Percentiles rank a stretch among this genome's conserved stretches.
Conservation (phyloP, 345 rosid genomes). For the Carallia brachiata region DNA sequence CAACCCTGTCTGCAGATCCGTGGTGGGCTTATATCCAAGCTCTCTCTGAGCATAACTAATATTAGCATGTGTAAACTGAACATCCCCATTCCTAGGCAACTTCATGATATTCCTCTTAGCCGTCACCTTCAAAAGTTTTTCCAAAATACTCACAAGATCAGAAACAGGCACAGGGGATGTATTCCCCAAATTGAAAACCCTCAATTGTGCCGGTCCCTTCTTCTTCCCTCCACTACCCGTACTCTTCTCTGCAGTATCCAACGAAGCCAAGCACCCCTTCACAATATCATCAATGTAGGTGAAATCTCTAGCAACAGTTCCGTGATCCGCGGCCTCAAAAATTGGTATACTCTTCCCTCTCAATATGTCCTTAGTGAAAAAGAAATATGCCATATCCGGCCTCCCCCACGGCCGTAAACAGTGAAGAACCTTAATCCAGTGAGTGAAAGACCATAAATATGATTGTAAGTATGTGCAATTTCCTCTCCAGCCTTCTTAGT, state of each 20-base stretch:
- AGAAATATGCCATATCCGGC: slow-evolving; percentile 95
- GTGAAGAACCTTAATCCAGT: slow-evolving; percentile 86
- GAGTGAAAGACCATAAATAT: slow-evolving; percentile 78
- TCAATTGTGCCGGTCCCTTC: slow-evolving; percentile 75
- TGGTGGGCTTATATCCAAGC: slow-evolving; percentile 82
- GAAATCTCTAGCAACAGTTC: slow-evolving; percentile 83
- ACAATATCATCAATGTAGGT: slow-evolving; percentile 94
- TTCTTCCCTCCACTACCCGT: slow-evolving; percentile 92
- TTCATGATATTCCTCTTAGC: slow-evolving; percentile 78
- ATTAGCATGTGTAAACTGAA: slow-evolving; percentile 87
- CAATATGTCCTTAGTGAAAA: slow-evolving; percentile 72
- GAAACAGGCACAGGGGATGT: slow-evolving; percentile 89
- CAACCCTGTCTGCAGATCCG: slow-evolving; percentile 80
- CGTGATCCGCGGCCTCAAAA: slow-evolving; percentile 67
- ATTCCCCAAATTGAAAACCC: slow-evolving; percentile 89
- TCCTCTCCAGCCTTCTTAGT: slow-evolving; percentile 92
- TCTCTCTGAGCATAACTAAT: slow-evolving; percentile 74
- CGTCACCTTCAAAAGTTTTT: slow-evolving; percentile 74
- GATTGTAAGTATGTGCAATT: slow-evolving; percentile 88
- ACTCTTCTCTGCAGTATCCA: slow-evolving; percentile 93
- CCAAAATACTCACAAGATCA: slow-evolving; percentile 74
- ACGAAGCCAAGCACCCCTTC: slow-evolving; percentile 76
- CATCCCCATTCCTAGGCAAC: slow-evolving; percentile 93
- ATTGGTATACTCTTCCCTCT: slow-evolving; percentile 65
- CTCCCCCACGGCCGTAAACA: slow-evolving; percentile 92